These are phyloP conservation scores for Quercus tomentella DNA, from an alignment of 331 rosid genomes.

Conservation along the genomic window DNA sequence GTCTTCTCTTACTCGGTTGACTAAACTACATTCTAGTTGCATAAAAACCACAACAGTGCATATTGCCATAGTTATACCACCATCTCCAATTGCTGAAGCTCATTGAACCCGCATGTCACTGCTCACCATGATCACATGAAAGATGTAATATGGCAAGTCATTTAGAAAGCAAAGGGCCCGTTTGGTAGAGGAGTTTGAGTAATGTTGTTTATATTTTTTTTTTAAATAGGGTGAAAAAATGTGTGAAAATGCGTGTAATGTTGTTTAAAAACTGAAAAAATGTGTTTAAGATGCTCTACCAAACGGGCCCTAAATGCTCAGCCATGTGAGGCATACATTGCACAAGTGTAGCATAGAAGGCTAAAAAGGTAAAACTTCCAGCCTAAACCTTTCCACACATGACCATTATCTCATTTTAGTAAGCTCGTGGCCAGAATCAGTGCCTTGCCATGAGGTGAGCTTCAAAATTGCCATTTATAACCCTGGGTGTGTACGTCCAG, in stretches of 20 bases:
- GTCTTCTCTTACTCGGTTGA: neutral
- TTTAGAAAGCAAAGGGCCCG: slow-evolving; percentile 18
- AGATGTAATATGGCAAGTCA: slow-evolving; percentile 14
- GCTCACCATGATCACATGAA: slow-evolving; percentile 17
- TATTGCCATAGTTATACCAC: neutral
- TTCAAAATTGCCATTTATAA: too few relatives aligned
- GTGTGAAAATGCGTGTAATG: too few relatives aligned
- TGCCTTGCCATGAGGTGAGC: too few relatives aligned
- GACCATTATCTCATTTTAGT: neutral
- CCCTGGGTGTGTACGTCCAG: neutral
- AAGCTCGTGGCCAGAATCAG: neutral
- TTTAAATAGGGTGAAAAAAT: too few relatives aligned
- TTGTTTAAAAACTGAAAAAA: too few relatives aligned
- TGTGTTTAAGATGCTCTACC: too few relatives aligned
- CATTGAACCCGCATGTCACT: neutral
- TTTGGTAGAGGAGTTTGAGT: too few relatives aligned
- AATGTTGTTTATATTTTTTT: too few relatives aligned
- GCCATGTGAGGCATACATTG: slow-evolving; percentile 7
- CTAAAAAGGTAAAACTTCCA: neutral
- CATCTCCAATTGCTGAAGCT: neutral
- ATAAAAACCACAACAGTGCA: neutral
- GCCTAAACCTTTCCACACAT: neutral
- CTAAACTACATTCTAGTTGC: neutral
- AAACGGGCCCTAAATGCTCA: too few relatives aligned
- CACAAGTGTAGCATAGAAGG: neutral